These are phyloP conservation scores for Tuber melanosporum DNA, from an alignment of 495 filamentous ascomycete species.

Conservation along the genomic window DNA sequence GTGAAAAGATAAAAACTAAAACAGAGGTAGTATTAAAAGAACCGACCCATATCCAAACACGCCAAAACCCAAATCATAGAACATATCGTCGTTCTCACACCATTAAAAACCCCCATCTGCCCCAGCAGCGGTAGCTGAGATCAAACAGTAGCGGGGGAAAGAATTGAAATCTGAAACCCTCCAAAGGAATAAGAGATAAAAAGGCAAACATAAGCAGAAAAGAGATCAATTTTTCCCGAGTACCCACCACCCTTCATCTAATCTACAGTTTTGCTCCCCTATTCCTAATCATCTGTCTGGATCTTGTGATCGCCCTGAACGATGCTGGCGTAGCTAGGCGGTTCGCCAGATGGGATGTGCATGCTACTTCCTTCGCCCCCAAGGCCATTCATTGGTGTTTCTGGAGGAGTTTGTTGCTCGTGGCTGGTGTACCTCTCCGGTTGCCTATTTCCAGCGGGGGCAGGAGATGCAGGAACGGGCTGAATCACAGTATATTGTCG, in stretches of 20 bases:
- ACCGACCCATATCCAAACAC: background rate
- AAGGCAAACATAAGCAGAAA: background rate
- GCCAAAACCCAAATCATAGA: background rate
- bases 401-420: slow-evolving; percentile 39
- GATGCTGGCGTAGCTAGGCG: slow-evolving; percentile 79
- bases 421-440: slow-evolving; percentile 32
- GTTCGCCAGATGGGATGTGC: slow-evolving; percentile 46
- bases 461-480: slow-evolving; percentile 4
- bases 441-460: slow-evolving; percentile 36
- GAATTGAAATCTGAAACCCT: background rate
- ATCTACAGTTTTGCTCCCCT: background rate
- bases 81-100: background rate
- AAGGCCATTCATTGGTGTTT: slow-evolving; percentile 34
- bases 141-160: background rate
- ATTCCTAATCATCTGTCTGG: slow-evolving; percentile 59
- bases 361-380: slow-evolving; percentile 42
- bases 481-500: slow-evolving; percentile 36
- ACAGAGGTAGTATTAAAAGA: background rate
- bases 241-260: slow-evolving; percentile 1
- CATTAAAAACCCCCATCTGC: background rate
- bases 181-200: background rate
- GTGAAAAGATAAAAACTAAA: background rate
- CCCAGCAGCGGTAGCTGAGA: background rate
- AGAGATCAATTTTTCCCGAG: background rate
- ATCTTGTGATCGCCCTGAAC: slow-evolving; percentile 84